These are phyloP conservation scores for Penicillium paneum DNA, from an alignment of 2,329 filamentous ascomycete species.

Conservation along the genomic window DNA sequence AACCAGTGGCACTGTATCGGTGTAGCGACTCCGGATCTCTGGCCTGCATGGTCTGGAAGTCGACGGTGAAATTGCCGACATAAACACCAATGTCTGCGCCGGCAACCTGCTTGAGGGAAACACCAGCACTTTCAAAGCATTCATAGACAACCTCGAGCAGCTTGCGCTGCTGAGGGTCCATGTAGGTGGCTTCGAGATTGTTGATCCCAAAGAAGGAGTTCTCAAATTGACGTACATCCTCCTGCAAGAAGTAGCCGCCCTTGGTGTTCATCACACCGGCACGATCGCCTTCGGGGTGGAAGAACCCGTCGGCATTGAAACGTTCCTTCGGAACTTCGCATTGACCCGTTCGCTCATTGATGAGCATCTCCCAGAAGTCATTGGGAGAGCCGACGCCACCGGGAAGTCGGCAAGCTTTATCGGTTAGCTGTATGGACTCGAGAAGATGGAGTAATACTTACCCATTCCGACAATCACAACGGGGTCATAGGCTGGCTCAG, in stretches of 20 bases:
- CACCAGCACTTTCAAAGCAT: constrained; percentile 22
- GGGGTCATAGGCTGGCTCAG: too few species aligned
- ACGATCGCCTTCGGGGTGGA: neutral
- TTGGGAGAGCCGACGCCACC: neutral
- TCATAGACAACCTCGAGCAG: constrained; percentile 25
- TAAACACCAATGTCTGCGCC: constrained; percentile 14
- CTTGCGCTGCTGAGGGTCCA: constrained; percentile 26
- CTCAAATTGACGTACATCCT: neutral
- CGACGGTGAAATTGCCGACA: neutral
- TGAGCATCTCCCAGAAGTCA: neutral
- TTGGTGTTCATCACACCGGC: neutral
- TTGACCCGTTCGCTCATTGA: neutral
- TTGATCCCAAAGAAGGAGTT: neutral
- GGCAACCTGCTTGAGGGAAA: too few species aligned
- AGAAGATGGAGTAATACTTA: too few species aligned
- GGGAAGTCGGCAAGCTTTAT: neutral
- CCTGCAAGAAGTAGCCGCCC: neutral
- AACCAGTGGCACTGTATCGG: neutral
- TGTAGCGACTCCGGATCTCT: neutral
- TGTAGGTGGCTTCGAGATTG: constrained; percentile 10
- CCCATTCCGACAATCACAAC: too few species aligned
- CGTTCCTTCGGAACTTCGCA: neutral
- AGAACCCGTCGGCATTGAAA: neutral
- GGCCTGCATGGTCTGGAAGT: neutral
- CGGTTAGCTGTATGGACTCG: too few species aligned